These are phyloP conservation scores for Coprinopsis sp. DNA, from an alignment of 768 basidiomycete genomes.

Conservation along the genomic window DNA sequence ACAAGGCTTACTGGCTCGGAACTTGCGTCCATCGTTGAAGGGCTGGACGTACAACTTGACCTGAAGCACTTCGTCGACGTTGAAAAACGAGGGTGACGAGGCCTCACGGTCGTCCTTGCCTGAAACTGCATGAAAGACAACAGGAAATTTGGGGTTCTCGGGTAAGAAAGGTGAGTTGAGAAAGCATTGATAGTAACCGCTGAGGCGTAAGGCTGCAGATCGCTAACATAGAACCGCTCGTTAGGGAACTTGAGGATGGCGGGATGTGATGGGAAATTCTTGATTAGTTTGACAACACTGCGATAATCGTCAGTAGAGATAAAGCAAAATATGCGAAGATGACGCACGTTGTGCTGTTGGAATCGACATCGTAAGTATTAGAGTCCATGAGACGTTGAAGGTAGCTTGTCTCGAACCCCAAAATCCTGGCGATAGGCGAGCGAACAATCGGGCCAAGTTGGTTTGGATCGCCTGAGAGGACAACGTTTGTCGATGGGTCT, in stretches of 20 bases:
- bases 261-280: constrained; percentile 63
- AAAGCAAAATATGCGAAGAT: background rate
- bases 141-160: constrained; percentile 40
- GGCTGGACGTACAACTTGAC: constrained; percentile 47
- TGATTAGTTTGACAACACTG: constrained; percentile 45
- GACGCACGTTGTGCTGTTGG: constrained; percentile 4
- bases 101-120: constrained; percentile 67
- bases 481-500: constrained; percentile 45
- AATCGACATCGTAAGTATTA: constrained; percentile 36
- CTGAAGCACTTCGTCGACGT: constrained; percentile 51
- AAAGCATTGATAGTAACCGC: constrained; percentile 33
- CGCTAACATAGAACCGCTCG: constrained; percentile 51
- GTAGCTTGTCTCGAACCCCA: constrained; percentile 58
- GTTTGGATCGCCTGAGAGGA: constrained; percentile 67
- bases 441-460: constrained; percentile 68
- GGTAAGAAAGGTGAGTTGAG: constrained; percentile 38
- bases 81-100: constrained; percentile 68
- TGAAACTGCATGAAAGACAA: constrained; percentile 55
- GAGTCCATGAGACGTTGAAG: constrained; percentile 54
- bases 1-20: constrained; percentile 39
- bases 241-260: constrained; percentile 60
- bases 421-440: constrained; percentile 48
- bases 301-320: background rate
- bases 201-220: constrained; percentile 47
- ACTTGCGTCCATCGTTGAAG: constrained; percentile 28